phyloP scores from a whole-genome alignment of 2,329 filamentous ascomycete species.

The Diaporthe vexans region DNA sequence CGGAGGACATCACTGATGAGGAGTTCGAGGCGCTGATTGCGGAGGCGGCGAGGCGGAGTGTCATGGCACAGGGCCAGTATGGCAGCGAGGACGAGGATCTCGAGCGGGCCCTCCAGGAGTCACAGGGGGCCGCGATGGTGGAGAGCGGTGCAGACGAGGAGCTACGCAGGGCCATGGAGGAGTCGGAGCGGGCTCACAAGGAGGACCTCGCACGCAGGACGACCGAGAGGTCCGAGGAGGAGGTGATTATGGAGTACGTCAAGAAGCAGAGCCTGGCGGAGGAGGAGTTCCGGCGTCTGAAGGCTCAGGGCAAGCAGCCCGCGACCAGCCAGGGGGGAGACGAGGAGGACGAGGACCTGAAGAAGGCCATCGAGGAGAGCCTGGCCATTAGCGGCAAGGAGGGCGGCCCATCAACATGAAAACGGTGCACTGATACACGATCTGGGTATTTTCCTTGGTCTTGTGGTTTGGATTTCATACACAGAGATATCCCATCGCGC shows the following conservation, averaged over 20 bases:
- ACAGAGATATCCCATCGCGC: slow-evolving; percentile 38
- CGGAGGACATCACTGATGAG: slow-evolving; percentile 66
- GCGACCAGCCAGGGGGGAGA: slow-evolving; percentile 42
- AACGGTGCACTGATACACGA: neutral
- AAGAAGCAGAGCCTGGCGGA: slow-evolving; percentile 83
- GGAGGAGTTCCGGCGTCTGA: slow-evolving; percentile 63
- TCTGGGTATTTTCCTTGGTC: neutral
- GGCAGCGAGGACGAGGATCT: slow-evolving; percentile 54
- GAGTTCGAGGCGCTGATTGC: slow-evolving; percentile 71
- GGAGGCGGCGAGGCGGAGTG: slow-evolving; percentile 67
- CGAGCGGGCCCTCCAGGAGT: slow-evolving; percentile 58
- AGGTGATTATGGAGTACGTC: slow-evolving; percentile 81
- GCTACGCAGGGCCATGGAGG: slow-evolving; percentile 62
- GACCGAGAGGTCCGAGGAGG: slow-evolving; percentile 71
- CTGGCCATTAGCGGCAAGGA: slow-evolving; percentile 56
- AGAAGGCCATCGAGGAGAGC: slow-evolving; percentile 68
- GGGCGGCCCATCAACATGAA: slow-evolving; percentile 43
- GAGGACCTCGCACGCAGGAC: slow-evolving; percentile 55
- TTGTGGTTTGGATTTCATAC: slow-evolving; percentile 30
- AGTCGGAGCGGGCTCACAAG: slow-evolving; percentile 60
- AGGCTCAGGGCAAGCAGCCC: slow-evolving; percentile 53
- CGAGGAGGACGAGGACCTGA: slow-evolving; percentile 69
- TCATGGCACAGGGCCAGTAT: slow-evolving; percentile 49
- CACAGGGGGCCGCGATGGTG: slow-evolving; percentile 44
- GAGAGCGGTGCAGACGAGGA: slow-evolving; percentile 58